Percentiles rank a stretch among this genome's conserved stretches.
These are phyloP conservation scores for Cinchona pubescens DNA, from an alignment of 257 asterid species.

Conservation along the genomic window DNA sequence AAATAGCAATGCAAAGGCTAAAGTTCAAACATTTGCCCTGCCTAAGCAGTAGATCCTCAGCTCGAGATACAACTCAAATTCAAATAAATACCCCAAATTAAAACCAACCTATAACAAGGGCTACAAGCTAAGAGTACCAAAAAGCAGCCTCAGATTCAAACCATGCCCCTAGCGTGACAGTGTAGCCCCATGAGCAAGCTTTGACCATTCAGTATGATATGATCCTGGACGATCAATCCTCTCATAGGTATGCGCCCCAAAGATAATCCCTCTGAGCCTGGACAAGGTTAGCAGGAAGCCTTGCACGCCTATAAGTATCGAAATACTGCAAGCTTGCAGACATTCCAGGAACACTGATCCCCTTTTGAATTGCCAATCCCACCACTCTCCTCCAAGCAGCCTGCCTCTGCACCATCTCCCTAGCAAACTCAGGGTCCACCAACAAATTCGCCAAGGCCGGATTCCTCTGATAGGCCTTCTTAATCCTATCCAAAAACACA, in stretches of 20 bases:
- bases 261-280: conserved; percentile 96
- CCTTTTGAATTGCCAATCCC: conserved; percentile 64
- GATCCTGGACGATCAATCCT: conserved; percentile 67
- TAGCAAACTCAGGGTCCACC: conserved; percentile 84
- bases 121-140: conserved; percentile 26
- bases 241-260: conserved; percentile 94
- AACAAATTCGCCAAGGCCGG: conserved; percentile 65
- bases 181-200: conserved; percentile 67
- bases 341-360: conserved; percentile 87
- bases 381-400: conserved; percentile 93
- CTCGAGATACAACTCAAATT: conserved; percentile 34
- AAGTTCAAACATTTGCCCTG: conserved; percentile 24
- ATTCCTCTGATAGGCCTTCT: conserved; percentile 84
- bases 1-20: conserved; percentile 36
- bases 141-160: conserved; percentile 21
- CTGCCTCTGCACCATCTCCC: conserved; percentile 97
- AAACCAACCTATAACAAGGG: conserved; percentile 27
- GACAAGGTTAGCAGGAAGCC: conserved; percentile 89
- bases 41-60: conserved; percentile 37
- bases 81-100: conserved; percentile 30
- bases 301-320: conserved; percentile 76
- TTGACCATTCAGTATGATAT: conserved; percentile 90
- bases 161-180: conserved; percentile 30
- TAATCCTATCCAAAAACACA: conserved; percentile 86
- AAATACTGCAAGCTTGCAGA: conserved; percentile 87